Base-by-base conservation (phyloP, 2,329 filamentous ascomycete genomes). In the Aspergillus pseudonomiae region DNA sequence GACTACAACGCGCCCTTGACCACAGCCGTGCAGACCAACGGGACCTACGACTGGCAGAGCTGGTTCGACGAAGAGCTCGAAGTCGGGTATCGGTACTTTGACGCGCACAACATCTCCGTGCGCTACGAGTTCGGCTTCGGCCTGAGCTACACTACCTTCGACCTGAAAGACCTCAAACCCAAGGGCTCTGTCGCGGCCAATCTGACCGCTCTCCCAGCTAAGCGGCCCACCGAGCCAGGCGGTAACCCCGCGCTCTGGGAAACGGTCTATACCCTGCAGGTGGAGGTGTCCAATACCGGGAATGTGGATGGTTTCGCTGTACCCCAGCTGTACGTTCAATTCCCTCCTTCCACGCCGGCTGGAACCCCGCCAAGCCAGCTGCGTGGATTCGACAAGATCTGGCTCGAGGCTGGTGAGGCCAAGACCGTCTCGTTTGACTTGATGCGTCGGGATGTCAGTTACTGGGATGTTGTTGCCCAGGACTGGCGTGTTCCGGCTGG, bases 281-380 rank as follows among this genome's bases (percentile, higher is more conserved):
- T 88, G 0, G 87, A 85, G 19, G 84, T 95, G 66, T 89, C 84
- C 68, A 95, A 95, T 82, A 92, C 86, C 3, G 92, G 92, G 41
- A 71, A 77, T 0, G 68, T 87, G 0, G 82, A 77, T 1, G 90
- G 91, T 32, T 89, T 92, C 48, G 91, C 92, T 73, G 84, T 94
- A 1, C 84, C 88, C 0, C 91, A 95, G 82, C 61, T 72, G 1
- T 71, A 72, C 39, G 30, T 72, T 79, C 32, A 32, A 14, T 64
- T 65, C 53, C 70, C 67, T 6, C 57, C 57, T 24, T 54, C 57
- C 14, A 77, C 75, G 4, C 66, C 76, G 2, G 75, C 79, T 1
- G 36, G 57, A 4, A 59, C 55, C 3, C 82, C 83, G 56, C 76
- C 77, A 0, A 77, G 77, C 63, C 86, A 89, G 71, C 80, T 91